Conservation (phyloP, 2,329 filamentous ascomycete genomes). For the Pezicula rhizophila region DNA sequence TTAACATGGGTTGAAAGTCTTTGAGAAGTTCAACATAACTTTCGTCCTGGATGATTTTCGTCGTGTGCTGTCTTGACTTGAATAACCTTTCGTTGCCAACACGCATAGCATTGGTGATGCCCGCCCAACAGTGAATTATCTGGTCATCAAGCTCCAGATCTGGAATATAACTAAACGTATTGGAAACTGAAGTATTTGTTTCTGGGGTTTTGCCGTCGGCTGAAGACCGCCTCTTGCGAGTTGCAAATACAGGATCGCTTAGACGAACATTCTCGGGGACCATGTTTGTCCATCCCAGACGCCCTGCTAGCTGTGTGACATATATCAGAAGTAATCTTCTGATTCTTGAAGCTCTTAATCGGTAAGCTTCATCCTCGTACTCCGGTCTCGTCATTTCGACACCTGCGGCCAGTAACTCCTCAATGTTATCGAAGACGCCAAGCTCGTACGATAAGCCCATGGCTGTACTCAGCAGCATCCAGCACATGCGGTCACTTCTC, state of each 20-base stretch:
- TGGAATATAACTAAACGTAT: slow-evolving; percentile 59
- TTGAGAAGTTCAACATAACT: slow-evolving; percentile 76
- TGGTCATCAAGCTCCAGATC: slow-evolving; percentile 62
- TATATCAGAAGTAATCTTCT: slow-evolving; percentile 86
- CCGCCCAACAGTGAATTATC: slow-evolving; percentile 84
- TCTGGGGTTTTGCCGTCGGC: slow-evolving; percentile 54
- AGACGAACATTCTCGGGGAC: slow-evolving; percentile 63
- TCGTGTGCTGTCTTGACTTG: slow-evolving; percentile 78
- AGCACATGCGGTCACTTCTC: slow-evolving; percentile 92
- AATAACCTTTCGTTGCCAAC: slow-evolving; percentile 85
- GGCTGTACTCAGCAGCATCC: slow-evolving; percentile 92
- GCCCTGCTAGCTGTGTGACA: slow-evolving; percentile 85
- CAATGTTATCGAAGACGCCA: slow-evolving; percentile 89
- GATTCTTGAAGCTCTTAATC: slow-evolving; percentile 72
- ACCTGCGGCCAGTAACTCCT: slow-evolving; percentile 57
- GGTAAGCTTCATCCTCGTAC: slow-evolving; percentile 70
- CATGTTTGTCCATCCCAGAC: slow-evolving; percentile 91
- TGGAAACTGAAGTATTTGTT: slow-evolving; percentile 50
- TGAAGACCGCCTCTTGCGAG: slow-evolving; percentile 32
- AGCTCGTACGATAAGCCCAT: slow-evolving; percentile 89
- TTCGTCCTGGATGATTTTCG: slow-evolving; percentile 80
- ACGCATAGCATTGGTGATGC: slow-evolving; percentile 89
- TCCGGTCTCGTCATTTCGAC: slow-evolving; percentile 55
- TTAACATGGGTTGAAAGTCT: slow-evolving; percentile 72
- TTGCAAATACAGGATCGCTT: slow-evolving; percentile 49